These are phyloP conservation scores for Aspergillus brunneoviolaceus DNA, from an alignment of 2,329 filamentous ascomycete species.

Conservation along the genomic window DNA sequence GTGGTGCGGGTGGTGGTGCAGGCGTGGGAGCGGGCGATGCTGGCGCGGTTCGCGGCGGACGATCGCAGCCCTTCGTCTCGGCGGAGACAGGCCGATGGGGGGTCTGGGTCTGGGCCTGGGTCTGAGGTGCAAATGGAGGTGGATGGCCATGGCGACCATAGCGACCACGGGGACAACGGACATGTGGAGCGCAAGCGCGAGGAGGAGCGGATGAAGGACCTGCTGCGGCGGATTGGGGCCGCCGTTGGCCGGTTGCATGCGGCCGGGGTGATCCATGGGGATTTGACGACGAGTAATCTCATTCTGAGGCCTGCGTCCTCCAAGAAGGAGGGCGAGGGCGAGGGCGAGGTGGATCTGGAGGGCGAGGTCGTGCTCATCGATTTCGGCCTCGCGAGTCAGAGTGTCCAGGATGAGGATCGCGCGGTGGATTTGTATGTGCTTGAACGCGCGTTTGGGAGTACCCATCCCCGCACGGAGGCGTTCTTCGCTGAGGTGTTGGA, in stretches of 20 bases:
- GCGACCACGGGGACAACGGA: too few relatives aligned
- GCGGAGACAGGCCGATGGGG: too few relatives aligned
- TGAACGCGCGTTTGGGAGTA: slow-evolving; percentile 90
- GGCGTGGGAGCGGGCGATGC: slow-evolving; percentile 60
- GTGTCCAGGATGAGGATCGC: slow-evolving; percentile 81
- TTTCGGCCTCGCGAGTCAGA: slow-evolving; percentile 84
- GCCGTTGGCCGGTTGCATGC: slow-evolving; percentile 76
- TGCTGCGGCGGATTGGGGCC: slow-evolving; percentile 70
- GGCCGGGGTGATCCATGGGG: slow-evolving; percentile 87
- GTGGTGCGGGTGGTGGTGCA: slow-evolving; percentile 71
- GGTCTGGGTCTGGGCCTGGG: too few relatives aligned
- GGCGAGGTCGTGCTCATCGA: slow-evolving; percentile 90
- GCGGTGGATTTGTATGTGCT: slow-evolving; percentile 96
- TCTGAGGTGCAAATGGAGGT: slow-evolving; percentile 11
- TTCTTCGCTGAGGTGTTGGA: slow-evolving; percentile 72
- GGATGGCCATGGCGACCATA: slow-evolving; percentile 20
- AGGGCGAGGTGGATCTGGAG: slow-evolving; percentile 41
- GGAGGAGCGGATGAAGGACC: slow-evolving; percentile 54
- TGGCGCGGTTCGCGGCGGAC: neutral
- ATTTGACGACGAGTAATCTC: slow-evolving; percentile 95
- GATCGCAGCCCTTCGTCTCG: too few relatives aligned
- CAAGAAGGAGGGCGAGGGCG: slow-evolving; percentile 12
- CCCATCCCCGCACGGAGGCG: slow-evolving; percentile 80
- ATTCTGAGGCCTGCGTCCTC: slow-evolving; percentile 60
- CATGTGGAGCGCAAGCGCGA: slow-evolving; percentile 35